Evolutionary conservation across 176 grass and related monocot genomes (phyloP), one percentile per base, ranked within the genome.

Genomic region (Stipa capillata): DNA sequence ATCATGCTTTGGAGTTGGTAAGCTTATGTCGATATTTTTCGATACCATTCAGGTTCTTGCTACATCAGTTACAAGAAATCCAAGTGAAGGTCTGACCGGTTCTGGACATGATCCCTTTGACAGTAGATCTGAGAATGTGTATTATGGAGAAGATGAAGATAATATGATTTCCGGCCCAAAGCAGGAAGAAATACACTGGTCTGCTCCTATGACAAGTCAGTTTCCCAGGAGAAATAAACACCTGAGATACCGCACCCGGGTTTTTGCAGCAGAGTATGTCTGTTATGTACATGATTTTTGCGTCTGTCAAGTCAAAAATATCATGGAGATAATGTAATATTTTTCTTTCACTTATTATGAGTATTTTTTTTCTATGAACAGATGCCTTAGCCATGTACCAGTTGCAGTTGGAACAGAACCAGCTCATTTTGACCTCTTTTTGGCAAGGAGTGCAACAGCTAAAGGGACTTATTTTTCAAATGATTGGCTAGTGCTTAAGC

Each of bases 251-350:
- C 95, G 92, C 32, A 94, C 95, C 31, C 87, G 92, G 51, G 50
- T 98, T 93, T 98, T 98, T 77, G 95, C 92, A 65, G 95, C 95
- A 91, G 95, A 98, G 94, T 97, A 94, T 84, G 89, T 72, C 25
- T 73, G 62, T 27, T 49, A 62, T 73, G 24, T 50, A 32, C 35
- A 65, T 52, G 13, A 50, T 8, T 23, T 64, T 87, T 72, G 58
- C 47, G 37, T 82, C 20, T 57, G 24, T 78, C 27, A 51, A 51
- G 35, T 36, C 62, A 65, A 78, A 50, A 81, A 78, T 90, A 3
- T 51, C 10, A 29, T 51, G 17, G 62, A 65, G 48, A 56, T 78
- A 20, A 43, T 55, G 16, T 56, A 31, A 61, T 82, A 55, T 61
- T 56, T 73, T 20, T 35, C 44, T 83, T 20, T 47, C 63, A 25